Percentiles rank a stretch among this genome's conserved stretches.
These are phyloP conservation scores for Pistacia atlantica DNA, from an alignment of 345 rosid genomes.

Conservation along the genomic window DNA sequence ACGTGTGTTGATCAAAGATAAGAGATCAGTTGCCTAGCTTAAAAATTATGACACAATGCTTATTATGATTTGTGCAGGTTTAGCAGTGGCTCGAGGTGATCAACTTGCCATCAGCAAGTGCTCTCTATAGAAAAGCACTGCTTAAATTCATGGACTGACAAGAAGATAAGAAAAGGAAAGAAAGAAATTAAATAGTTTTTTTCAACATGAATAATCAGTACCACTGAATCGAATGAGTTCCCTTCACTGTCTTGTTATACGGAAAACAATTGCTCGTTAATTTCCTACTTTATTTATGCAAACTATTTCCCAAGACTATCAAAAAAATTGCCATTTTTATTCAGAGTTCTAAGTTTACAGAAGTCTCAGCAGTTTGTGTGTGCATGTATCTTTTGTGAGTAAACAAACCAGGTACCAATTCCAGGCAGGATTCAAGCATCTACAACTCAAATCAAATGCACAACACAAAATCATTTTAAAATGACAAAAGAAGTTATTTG, in stretches of 20 bases:
- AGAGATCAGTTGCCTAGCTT: too few relatives aligned
- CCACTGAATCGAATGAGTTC: not conserved
- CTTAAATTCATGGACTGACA: not conserved
- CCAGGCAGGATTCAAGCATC: constrained; percentile 1
- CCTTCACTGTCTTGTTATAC: constrained; percentile 7
- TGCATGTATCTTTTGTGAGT: constrained; percentile 32
- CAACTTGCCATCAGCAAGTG: constrained; percentile 19
- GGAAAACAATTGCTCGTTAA: not conserved
- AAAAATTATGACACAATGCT: not conserved
- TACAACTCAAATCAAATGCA: too few relatives aligned
- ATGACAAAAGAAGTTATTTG: too few relatives aligned
- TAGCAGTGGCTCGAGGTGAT: constrained; percentile 52
- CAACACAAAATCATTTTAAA: too few relatives aligned
- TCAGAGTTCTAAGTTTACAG: not conserved
- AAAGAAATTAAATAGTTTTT: too few relatives aligned
- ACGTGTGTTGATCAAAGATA: too few relatives aligned
- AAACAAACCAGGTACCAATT: constrained; percentile 17
- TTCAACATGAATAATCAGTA: not conserved
- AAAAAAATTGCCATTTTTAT: not conserved
- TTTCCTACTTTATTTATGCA: not conserved
- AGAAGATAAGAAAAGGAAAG: not conserved
- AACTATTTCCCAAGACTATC: too few relatives aligned
- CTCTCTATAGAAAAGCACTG: not conserved
- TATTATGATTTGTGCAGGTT: constrained; percentile 32
- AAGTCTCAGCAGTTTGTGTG: not conserved